Conservation (phyloP, 352 stramenopile species). For the Thraustochytrium aureum region DNA sequence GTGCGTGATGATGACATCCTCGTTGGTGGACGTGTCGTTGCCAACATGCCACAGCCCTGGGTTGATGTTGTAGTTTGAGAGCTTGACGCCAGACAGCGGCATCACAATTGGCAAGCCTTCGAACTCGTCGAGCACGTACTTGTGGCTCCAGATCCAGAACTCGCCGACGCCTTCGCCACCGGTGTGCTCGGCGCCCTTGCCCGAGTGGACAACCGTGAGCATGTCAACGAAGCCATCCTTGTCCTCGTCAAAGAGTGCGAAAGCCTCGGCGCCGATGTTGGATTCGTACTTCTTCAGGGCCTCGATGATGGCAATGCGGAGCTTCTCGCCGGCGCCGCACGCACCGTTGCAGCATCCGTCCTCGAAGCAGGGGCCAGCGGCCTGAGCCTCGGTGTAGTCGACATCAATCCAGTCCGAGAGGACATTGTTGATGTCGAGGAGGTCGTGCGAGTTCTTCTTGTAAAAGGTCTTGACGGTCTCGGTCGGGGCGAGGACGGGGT, state of each 20-base stretch:
- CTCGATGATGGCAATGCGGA: slow-evolving; percentile 33
- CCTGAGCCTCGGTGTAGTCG: slow-evolving; percentile 60
- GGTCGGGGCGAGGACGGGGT: slow-evolving; percentile 57
- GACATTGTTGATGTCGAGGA: slow-evolving; percentile 60
- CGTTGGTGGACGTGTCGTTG: neutral
- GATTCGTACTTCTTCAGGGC: neutral
- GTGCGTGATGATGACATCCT: slow-evolving; percentile 57
- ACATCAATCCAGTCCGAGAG: slow-evolving; percentile 62
- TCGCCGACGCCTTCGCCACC: slow-evolving; percentile 38
- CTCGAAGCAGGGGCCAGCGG: slow-evolving; percentile 53
- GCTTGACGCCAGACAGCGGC: neutral
- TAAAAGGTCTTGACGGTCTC: slow-evolving; percentile 63
- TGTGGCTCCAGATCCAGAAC: slow-evolving; percentile 36
- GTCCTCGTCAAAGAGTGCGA: slow-evolving; percentile 58
- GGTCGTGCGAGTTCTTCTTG: slow-evolving; percentile 61
- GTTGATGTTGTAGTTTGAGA: slow-evolving; percentile 35
- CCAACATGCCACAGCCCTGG: slow-evolving; percentile 1
- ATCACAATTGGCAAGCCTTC: neutral
- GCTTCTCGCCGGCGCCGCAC: neutral
- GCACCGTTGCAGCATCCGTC: slow-evolving; percentile 3
- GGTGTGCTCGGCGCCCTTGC: slow-evolving; percentile 61
- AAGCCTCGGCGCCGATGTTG: neutral
- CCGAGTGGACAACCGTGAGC: slow-evolving; percentile 62
- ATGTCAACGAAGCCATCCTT: slow-evolving; percentile 62
- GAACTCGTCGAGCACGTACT: slow-evolving; percentile 3